Conservation (phyloP, 805 yeast genomes). For the Suhomyces sp. region DNA sequence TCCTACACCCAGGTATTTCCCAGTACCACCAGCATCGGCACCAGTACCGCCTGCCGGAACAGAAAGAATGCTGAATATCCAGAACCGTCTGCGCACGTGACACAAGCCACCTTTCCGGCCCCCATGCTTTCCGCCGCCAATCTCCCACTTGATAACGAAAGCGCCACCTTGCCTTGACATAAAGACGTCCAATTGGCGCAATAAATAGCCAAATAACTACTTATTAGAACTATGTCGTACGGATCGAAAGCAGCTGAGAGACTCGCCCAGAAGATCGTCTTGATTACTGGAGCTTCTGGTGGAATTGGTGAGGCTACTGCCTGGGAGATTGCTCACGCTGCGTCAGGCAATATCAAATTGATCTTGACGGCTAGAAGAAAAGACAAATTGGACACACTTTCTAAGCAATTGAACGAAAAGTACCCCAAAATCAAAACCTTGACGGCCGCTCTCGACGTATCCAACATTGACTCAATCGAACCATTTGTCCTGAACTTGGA, state of each 20-base stretch:
- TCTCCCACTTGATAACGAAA: background rate
- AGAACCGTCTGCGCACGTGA: background rate
- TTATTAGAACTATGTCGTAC: conserved; percentile 48
- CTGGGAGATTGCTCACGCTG: conserved; percentile 72
- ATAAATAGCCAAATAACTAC: background rate
- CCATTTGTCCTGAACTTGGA: conserved; percentile 56
- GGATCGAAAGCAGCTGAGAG: conserved; percentile 77
- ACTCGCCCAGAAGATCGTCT: conserved; percentile 70
- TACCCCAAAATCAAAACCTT: conserved; percentile 57
- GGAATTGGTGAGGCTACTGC: conserved; percentile 97
- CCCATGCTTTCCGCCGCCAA: background rate
- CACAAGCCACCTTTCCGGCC: background rate
- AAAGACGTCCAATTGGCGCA: background rate
- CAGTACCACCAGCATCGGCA: background rate
- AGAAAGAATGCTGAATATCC: background rate
- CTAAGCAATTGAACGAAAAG: conserved; percentile 42
- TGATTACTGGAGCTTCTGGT: conserved; percentile 95
- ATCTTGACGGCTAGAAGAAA: conserved; percentile 77
- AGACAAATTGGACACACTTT: conserved; percentile 53
- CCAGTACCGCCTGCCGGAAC: background rate
- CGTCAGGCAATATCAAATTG: conserved; percentile 67
- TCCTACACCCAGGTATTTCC: background rate
- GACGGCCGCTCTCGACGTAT: conserved; percentile 50
- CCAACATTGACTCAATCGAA: conserved; percentile 39
- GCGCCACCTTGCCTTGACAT: background rate